Evolutionary conservation across 768 basidiomycete genomes (phyloP), one percentile per base, ranked within the genome.

Genomic region (Leccinum ochraceum): DNA sequence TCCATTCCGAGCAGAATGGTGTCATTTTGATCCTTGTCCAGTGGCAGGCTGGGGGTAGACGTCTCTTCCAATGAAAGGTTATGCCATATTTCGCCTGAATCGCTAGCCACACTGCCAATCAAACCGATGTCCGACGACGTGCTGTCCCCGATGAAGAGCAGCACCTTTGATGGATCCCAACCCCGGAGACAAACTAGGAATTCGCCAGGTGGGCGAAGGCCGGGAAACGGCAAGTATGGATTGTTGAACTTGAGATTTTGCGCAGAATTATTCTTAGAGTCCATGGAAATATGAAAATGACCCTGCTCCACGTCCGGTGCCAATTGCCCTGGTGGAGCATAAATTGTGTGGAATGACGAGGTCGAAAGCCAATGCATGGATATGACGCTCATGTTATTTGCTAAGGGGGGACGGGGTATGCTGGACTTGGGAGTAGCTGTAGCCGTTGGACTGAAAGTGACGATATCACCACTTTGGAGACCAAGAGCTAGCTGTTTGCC

Each of bases 401-500:
- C 75, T 0, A 86, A 81, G 1, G 85, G 80, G 20, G 90, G 88
- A 6, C 64, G 72, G 3, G 80, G 76, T 39, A 92, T 78, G 63
- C 85, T 82, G 54, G 80, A 84, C 67, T 89, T 84, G 6, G 80
- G 78, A 2, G 77, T 74, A 6, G 81, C 74, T 10, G 83, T 83
- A 58, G 84, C 83, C 11, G 77, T 77, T 24, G 87, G 80, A 42
- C 81, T 79, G 69, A 85, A 92, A 0, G 89, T 86, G 46, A 90
- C 70, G 42, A 93, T 86, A 57, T 88, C 87, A 3, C 91, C 90
- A 20, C 79, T 80, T 63, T 82, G 82, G 16, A 92, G 74, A 24
- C 88, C 92, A 51, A 94, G 82, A 1, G 89, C 90, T 46, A 94
- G 78, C 58, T 93, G 91, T 69, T 91, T 94, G 50, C 91, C 92